Evolutionary conservation across 2,329 filamentous ascomycete species (phyloP), one percentile per base, ranked within the genome.

Genomic region (Cercospora beticola): DNA sequence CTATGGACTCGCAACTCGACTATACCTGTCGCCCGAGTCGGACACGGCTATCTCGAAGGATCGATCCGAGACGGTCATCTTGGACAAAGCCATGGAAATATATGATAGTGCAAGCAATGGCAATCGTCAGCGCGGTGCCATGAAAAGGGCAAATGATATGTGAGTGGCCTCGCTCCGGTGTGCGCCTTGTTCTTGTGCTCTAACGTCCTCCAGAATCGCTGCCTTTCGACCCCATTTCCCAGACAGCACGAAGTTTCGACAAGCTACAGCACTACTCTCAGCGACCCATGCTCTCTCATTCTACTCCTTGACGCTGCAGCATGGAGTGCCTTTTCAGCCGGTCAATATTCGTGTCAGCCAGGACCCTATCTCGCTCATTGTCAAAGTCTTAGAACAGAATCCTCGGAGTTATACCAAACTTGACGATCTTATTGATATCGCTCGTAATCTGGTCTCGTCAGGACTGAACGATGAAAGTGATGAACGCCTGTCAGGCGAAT

Each of bases 51-150:
- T 81, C 92, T 3, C 75, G 84, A 2, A 74, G 77, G 2, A 79
- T 30, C 28, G 62, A 40, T 33, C 92, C 1, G 86, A 88, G 74
- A 84, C 87, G 4, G 87, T 88, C 1, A 82, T 93, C 8, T 81
- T 91, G 52, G 83, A 83, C 1, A 84, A 88, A 58, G 89, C 90
- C 1, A 86, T 93, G 81, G 84, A 86, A 64, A 86, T 90, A 4
- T 95, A 93, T 76, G 92, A 95, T 75, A 92, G 92, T 76, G 92
- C 92, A 3, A 92, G 90, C 23, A 95, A 95, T 74, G 90, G 91
- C 0, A 93, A 94, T 74, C 87, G 88, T 65, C 91, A 87, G 1
- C 85, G 92, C 72, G 92, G 92, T 16, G 90, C 90, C 0, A 84
- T 95, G 74, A 92, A 92, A 79, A 92, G 89, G 78, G 92, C 91